Evolutionary conservation across 108 stramenopile species (phyloP), one percentile per base, ranked within the genome.

Genomic region (Cyclotella atomus): DNA sequence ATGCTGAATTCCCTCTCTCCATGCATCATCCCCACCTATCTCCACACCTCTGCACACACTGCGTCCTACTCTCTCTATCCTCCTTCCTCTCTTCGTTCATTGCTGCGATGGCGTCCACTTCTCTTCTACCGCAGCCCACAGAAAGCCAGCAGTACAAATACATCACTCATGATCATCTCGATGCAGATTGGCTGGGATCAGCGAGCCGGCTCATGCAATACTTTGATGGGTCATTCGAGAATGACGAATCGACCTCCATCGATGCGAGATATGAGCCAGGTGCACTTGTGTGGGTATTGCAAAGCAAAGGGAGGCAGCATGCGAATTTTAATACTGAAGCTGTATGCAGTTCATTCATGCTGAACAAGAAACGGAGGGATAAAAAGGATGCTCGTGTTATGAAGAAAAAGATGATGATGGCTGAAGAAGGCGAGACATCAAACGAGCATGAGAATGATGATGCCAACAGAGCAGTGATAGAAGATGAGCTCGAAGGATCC

Each of bases 251-350:
- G 52, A 35, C 55, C 53, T 12, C 63, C 14, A 23, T 6, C 41
- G 41, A 16, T 23, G 66, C 38, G 21, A 57, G 78, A 54, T 79
- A 79, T 44, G 15, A 55, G 2, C 65, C 70, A n/a, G 77, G 76
- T 17, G 70, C 88, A 5, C 67, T 89, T 23, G 76, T 73, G 2
- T 89, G 88, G 88, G 88, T 89, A 12, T 69, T 86, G 15, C 38
- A 73, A 20, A 87, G 85, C 75, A 86, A 83, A 59, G 84, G 85
- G 12, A 82, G 78, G 41, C 41, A 34, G 2, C 32, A 59, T 27
- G 41, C 52, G 21, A 36, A 44, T n/a, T 27, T 16, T 14, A 59
- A 57, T 27, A 27, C 6, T 30, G 5, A 25, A n/a, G 20, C 57
- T 19, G 44, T 29, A 14, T 61, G 28, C 24, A 56, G 59, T 21